Percentiles rank a stretch among this genome's conserved stretches.
phyloP scores from a whole-genome alignment of 805 yeast species.

The Yarrowia deformans region DNA sequence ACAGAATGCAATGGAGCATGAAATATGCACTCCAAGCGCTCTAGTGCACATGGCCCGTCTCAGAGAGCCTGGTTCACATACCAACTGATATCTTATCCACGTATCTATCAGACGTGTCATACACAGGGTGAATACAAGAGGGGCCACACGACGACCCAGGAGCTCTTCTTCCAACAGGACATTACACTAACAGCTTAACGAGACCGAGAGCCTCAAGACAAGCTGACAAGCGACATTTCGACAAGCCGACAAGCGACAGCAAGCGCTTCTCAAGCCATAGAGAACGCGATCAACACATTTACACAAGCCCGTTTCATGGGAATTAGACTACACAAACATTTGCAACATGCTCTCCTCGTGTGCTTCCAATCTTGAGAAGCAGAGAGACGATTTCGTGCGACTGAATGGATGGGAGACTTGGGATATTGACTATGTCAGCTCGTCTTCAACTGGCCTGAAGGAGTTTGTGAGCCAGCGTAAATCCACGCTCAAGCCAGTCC shows the following conservation, averaged over 20 bases:
- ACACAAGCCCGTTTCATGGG: neutral
- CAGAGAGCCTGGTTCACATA: conserved; percentile 5
- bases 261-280: neutral
- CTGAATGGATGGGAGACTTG: conserved; percentile 33
- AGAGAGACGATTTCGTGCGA: conserved; percentile 24
- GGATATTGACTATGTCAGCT: conserved; percentile 12
- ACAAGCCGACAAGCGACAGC: conserved; percentile 11
- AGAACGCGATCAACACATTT: conserved; percentile 1
- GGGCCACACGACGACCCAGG: neutral
- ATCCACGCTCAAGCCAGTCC: conserved; percentile 4
- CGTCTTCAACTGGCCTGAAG: conserved; percentile 1
- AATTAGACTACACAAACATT: conserved; percentile 1
- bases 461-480: conserved; percentile 14
- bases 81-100: conserved; percentile 12
- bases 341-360: conserved; percentile 27
- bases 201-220: too few relatives aligned
- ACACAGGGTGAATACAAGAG: conserved; percentile 7
- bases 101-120: conserved; percentile 28
- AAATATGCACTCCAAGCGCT: conserved; percentile 17
- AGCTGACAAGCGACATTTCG: too few relatives aligned
- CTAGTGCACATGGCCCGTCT: conserved; percentile 1
- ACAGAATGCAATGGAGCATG: conserved; percentile 28
- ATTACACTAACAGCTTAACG: neutral
- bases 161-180: neutral
- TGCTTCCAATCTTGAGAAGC: conserved; percentile 36